Evolutionary conservation across 2,329 filamentous ascomycete genomes (phyloP).

Genomic region (Pseudogymnoascus sp.): DNA sequence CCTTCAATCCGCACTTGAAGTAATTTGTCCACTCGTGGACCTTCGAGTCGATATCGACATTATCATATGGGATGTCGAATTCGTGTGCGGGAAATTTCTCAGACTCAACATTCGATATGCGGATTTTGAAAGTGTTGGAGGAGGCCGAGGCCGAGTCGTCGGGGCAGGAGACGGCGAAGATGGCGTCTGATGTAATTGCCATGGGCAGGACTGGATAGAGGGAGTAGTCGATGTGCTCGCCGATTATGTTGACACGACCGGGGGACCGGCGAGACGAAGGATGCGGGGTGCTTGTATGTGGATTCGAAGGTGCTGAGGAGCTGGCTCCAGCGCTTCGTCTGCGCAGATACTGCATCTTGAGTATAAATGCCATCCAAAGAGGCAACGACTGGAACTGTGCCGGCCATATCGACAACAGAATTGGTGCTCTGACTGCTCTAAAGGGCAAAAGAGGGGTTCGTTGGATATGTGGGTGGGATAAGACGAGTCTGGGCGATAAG

Average conservation of each 20-base stretch:
- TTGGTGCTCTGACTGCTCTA: background rate
- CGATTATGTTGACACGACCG: constrained; percentile 95
- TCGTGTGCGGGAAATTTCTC: constrained; percentile 69
- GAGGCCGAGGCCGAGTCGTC: constrained; percentile 40
- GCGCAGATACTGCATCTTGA: constrained; percentile 57
- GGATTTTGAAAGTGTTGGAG: constrained; percentile 56
- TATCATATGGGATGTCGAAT: constrained; percentile 61
- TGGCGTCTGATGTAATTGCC: constrained; percentile 84
- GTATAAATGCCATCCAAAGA: constrained; percentile 81
- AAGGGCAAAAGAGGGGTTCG: constrained; percentile 12
- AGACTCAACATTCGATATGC: constrained; percentile 71
- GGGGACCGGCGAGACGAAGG: constrained; percentile 86
- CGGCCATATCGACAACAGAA: constrained; percentile 40
- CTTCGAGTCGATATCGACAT: constrained; percentile 75
- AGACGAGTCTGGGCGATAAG: background rate
- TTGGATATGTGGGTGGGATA: constrained; percentile 3
- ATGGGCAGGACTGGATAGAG: constrained; percentile 94
- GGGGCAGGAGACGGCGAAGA: constrained; percentile 66
- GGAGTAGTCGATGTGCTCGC: constrained; percentile 98
- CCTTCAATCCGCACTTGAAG: constrained; percentile 86
- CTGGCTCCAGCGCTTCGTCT: constrained; percentile 68
- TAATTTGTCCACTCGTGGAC: constrained; percentile 97
- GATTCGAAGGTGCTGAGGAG: constrained; percentile 66
- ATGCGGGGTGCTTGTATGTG: constrained; percentile 61
- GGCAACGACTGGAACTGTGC: constrained; percentile 64